Evolutionary conservation across 2,329 filamentous ascomycete genomes (phyloP), one percentile per base, ranked within the genome.

Genomic region (Diaporthe batatas): DNA sequence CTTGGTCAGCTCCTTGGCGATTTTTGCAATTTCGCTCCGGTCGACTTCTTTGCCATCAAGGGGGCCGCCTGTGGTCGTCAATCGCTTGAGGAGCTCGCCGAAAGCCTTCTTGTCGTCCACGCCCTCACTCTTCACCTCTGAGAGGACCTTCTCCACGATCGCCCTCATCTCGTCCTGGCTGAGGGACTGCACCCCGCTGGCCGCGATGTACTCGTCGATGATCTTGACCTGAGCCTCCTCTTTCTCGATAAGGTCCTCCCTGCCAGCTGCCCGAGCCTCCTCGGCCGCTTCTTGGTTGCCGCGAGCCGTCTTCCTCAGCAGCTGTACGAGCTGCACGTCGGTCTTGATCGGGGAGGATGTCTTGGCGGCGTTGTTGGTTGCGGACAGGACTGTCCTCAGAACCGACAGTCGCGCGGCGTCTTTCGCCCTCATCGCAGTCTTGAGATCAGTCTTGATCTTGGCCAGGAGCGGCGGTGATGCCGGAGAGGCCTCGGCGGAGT

Each of bases 291-390:
- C 88, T 65, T 87, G 83, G 5, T 87, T 86, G 2, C 87, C 84
- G 55, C 88, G 87, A 29, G 89, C 87, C 68, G 90, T 88, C 82
- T 91, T 92, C 75, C 89, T 88, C 71, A 96, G 86, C 64, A 95
- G 84, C 10, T 86, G 84, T 36, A 94, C 88, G 71, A 96, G 86
- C 78, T 93, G 89, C 75, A 88, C 86, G 81, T 96, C 93, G 29
- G 90, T 93, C 70, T 84, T 85, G 78, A 95, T 89, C n/a, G 93
- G 93, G 21, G 67, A 64, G 51, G 84, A 85, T 51, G 87, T 79
- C 83, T 95, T 95, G 80, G 91, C 92, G 44, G 92, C 91, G 82
- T 95, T 95, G 77, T 91, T 91, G 74, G 92, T 90, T 75, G 92
- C 89, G 42, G 92, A 86, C 75, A 95, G 87, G 75, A 95, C 84